Base-by-base conservation (phyloP, 2,329 filamentous ascomycete genomes). In the Dothistroma pini region DNA sequence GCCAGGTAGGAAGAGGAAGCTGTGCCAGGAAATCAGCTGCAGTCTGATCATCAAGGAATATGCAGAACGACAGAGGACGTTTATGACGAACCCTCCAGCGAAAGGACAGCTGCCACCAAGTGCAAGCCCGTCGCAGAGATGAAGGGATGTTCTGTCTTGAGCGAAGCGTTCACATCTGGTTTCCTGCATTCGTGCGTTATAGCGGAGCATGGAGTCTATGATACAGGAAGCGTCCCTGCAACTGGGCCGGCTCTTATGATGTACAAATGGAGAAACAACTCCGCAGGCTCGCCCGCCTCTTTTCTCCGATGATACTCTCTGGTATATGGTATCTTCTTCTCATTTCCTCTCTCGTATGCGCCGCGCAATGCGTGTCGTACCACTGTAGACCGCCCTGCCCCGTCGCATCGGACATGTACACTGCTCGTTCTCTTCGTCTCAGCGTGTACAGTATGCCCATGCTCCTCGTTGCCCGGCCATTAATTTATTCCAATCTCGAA, bases 1-100 rank as follows among this genome's bases (percentile, higher is more conserved):
- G 6, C 75, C 82, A 2, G 81, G 86, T 71, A 84, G 93, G 69
- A 83, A 90, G 72, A 92, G 86, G 79, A 84, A 88, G 63, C 80
- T 99, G 57, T 99, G 95, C 76, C 82, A 90, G 66, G 93, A 99
- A 73, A 84, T 92, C n/a, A 84, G 82, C 64, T 99, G 95, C 76
- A 85, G 89, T 6, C 79, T 97, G 60, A 80, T 95, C 57, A 88
- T 97, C 61, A 88, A 87, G 75, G 91, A 99, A 68, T 99, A 85
- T 73, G 84, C 81, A 66, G 79, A 86, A 64, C 77, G 80, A 66
- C 85, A 87, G 74, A 80, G 79, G 74, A 74, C 68, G 21, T 76
- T 80, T 53, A 56, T 64, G 59, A 68, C 59, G 54, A 69, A 71
- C 9, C 70, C 71, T n/a, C 71, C 71, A 22, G 54, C 57, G 11